phyloP scores from a whole-genome alignment of 2,329 filamentous ascomycete genomes.

The Fusarium floridanum region DNA sequence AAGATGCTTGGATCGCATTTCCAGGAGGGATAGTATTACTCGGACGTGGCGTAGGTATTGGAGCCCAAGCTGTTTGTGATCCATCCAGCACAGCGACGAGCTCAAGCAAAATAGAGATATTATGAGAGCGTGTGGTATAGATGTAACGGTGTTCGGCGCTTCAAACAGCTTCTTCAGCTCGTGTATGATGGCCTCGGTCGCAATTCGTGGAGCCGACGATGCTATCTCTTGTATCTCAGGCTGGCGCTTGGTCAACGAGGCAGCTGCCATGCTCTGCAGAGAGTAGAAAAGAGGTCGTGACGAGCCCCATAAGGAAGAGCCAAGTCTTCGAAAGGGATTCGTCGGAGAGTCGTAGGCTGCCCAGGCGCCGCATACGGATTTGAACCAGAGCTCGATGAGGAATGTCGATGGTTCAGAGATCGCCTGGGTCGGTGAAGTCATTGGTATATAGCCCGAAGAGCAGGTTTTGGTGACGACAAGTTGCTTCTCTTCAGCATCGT shows the following conservation, averaged over 20 bases:
- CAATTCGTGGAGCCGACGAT: slow-evolving; percentile 23
- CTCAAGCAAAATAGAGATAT: slow-evolving; percentile 38
- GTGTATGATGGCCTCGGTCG: slow-evolving; percentile 36
- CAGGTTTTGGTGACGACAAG: background rate
- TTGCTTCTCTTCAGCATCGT: slow-evolving; percentile 3
- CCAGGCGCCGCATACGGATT: slow-evolving; percentile 39
- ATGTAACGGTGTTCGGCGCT: slow-evolving; percentile 26
- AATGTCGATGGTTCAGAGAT: slow-evolving; percentile 34
- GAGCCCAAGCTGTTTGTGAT: slow-evolving; percentile 34
- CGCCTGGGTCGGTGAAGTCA: slow-evolving; percentile 5
- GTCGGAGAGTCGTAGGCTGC: slow-evolving; percentile 38
- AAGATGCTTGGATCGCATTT: slow-evolving; percentile 28
- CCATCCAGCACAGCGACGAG: slow-evolving; percentile 39
- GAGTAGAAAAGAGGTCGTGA: slow-evolving; percentile 35
- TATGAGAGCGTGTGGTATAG: slow-evolving; percentile 28
- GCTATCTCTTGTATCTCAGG: slow-evolving; percentile 35
- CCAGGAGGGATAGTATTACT: slow-evolving; percentile 29
- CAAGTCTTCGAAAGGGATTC: slow-evolving; percentile 34
- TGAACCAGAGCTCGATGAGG: slow-evolving; percentile 38
- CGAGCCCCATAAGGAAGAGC: slow-evolving; percentile 30
- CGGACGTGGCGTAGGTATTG: slow-evolving; percentile 38
- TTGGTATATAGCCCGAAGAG: background rate
- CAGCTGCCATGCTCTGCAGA: slow-evolving; percentile 39
- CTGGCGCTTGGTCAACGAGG: slow-evolving; percentile 23
- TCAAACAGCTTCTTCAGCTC: slow-evolving; percentile 28